Evolutionary conservation across 352 stramenopile species (phyloP).

Genomic region (Globisporangium abappressorium): DNA sequence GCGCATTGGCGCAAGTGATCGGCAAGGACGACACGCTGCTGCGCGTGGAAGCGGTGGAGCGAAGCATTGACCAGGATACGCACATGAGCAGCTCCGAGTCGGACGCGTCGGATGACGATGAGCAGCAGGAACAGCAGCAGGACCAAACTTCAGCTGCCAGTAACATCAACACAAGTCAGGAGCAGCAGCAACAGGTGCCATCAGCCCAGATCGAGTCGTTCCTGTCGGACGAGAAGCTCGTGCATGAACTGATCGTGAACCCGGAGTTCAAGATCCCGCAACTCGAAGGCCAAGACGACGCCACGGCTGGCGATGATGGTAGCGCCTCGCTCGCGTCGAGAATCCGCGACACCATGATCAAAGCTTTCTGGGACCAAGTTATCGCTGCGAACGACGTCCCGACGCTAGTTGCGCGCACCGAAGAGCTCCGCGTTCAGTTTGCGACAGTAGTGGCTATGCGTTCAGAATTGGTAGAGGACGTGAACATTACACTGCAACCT

Average conservation of each 20-base stretch:
- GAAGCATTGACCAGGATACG: slow-evolving; percentile 26
- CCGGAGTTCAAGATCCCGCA: slow-evolving; percentile 45
- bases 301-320: slow-evolving; percentile 1
- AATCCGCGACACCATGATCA: slow-evolving; percentile 49
- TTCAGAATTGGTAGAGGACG: slow-evolving; percentile 30
- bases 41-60: slow-evolving; percentile 35
- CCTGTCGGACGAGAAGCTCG: slow-evolving; percentile 52
- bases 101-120: slow-evolving; percentile 18
- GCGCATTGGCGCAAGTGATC: slow-evolving; percentile 53
- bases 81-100: slow-evolving; percentile 20
- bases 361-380: slow-evolving; percentile 71
- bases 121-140: slow-evolving; percentile 18
- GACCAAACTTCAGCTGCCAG: neutral
- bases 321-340: slow-evolving; percentile 31
- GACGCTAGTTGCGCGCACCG: slow-evolving; percentile 40
- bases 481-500: slow-evolving; percentile 35
- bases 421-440: slow-evolving; percentile 53
- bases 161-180: neutral
- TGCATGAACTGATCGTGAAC: slow-evolving; percentile 78
- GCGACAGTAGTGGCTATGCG: slow-evolving; percentile 21
- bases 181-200: slow-evolving; percentile 10
- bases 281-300: slow-evolving; percentile 4
- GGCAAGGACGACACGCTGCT: slow-evolving; percentile 35
- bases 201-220: slow-evolving; percentile 37
- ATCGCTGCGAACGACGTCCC: slow-evolving; percentile 42